Evolutionary conservation across 2,329 filamentous ascomycete species (phyloP).

Genomic region (Colletotrichum plurivorum): DNA sequence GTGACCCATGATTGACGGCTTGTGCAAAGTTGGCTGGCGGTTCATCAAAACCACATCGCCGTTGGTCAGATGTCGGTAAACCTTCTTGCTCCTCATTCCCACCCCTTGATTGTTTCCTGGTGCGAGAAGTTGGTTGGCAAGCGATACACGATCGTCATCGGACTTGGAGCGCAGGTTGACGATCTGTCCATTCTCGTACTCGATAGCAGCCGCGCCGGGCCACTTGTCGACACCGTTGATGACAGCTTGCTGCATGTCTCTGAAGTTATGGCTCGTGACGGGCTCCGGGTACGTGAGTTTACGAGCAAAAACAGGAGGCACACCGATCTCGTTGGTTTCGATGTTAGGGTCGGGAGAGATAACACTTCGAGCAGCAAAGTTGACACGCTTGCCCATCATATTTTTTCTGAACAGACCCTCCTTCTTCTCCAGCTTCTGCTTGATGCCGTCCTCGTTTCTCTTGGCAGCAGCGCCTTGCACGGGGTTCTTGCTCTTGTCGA

Average conservation of each 20-base stretch:
- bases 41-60: slow-evolving; percentile 99
- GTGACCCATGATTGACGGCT: slow-evolving; percentile 99
- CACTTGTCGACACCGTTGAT: slow-evolving; percentile 95
- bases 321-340: slow-evolving; percentile 98
- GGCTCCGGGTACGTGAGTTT: slow-evolving; percentile 98
- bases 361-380: slow-evolving; percentile 96
- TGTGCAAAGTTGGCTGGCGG: slow-evolving; percentile 96
- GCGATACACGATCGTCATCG: slow-evolving; percentile 85
- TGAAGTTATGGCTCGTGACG: slow-evolving; percentile 96
- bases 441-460: slow-evolving; percentile 92
- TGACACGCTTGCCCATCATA: slow-evolving; percentile 99
- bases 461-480: slow-evolving; percentile 83
- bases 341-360: slow-evolving; percentile 99
- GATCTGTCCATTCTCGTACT: slow-evolving; percentile 95
- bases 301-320: slow-evolving; percentile 96
- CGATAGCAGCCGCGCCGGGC: slow-evolving; percentile 94
- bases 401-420: slow-evolving; percentile 98
- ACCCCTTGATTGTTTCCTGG: slow-evolving; percentile 82
- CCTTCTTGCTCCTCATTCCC: slow-evolving; percentile 91
- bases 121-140: slow-evolving; percentile 94
- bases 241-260: slow-evolving; percentile 94
- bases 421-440: slow-evolving; percentile 98
- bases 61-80: slow-evolving; percentile 94
- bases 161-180: slow-evolving; percentile 90
- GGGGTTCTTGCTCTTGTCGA: slow-evolving; percentile 90